A percentile compares a stretch with the other conserved stretches of the same genome.
Evolutionary conservation across 768 basidiomycete genomes (phyloP).

Genomic region (Suillus subaureus): DNA sequence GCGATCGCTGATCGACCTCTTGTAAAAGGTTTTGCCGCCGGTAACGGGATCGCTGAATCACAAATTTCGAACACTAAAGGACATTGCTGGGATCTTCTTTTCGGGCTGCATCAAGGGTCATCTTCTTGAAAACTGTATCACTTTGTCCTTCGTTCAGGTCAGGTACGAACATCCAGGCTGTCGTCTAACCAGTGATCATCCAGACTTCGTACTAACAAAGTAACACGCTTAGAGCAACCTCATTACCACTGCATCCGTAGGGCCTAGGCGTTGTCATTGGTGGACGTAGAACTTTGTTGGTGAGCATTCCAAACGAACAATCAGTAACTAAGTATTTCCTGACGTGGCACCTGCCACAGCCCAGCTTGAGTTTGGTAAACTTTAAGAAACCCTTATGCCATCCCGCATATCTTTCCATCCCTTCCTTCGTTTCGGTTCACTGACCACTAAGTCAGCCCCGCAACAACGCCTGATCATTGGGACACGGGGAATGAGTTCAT

Average conservation of each 20-base stretch:
- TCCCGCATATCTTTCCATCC: neutral
- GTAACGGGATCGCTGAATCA: neutral
- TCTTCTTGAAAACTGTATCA: neutral
- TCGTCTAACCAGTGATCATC: neutral
- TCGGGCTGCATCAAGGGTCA: neutral
- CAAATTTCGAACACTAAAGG: neutral
- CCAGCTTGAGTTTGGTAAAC: neutral
- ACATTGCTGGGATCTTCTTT: slow-evolving; percentile 1
- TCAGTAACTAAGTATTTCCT: neutral
- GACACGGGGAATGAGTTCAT: slow-evolving; percentile 26
- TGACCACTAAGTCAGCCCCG: neutral
- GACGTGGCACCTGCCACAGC: neutral
- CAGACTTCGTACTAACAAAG: neutral
- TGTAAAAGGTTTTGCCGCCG: slow-evolving; percentile 1
- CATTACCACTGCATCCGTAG: no score
- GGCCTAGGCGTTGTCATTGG: neutral
- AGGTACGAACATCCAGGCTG: neutral
- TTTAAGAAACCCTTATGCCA: neutral
- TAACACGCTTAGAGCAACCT: neutral
- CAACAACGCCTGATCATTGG: neutral
- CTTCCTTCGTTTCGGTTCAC: neutral
- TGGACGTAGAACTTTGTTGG: neutral
- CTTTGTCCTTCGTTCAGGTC: neutral
- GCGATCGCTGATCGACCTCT: slow-evolving; percentile 7
- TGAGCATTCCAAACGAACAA: neutral